These are phyloP conservation scores for barley (Hordeum vulgare) DNA, from an alignment of 176 grass and related monocot genomes.

Conservation along the genomic window DNA sequence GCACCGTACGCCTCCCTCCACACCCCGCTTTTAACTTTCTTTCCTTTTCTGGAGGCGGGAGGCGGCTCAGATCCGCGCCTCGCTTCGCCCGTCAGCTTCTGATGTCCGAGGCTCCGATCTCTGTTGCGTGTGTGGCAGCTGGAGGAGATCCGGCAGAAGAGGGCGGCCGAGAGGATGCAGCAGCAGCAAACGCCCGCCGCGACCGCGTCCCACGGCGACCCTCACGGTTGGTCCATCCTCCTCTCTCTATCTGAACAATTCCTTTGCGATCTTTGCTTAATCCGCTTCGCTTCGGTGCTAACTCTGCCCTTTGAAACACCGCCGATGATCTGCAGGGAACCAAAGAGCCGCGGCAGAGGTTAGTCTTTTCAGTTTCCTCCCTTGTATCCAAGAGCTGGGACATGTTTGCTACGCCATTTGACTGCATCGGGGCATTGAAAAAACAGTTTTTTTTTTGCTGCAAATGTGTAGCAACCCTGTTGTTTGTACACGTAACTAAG, in stretches of 20 bases:
- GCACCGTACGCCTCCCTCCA: constrained; percentile 35
- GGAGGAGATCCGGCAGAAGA: constrained; percentile 94
- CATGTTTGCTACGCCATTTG: background rate
- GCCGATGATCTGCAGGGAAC: constrained; percentile 13
- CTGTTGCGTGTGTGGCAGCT: constrained; percentile 25
- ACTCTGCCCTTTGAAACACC: background rate
- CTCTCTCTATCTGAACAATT: background rate
- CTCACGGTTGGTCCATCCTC: constrained; percentile 35
- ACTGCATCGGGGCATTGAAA: background rate
- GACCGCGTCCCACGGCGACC: constrained; percentile 42
- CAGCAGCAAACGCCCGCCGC: constrained; percentile 29
- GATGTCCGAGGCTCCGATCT: background rate
- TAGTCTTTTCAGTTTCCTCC: background rate
- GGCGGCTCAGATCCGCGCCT: constrained; percentile 23
- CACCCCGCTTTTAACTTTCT: background rate
- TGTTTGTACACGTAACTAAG: background rate
- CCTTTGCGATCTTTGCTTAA: background rate
- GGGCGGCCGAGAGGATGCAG: constrained; percentile 63
- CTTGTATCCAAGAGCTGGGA: background rate
- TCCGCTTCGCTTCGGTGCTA: constrained; percentile 6
- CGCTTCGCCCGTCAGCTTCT: background rate
- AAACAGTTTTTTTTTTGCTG: background rate
- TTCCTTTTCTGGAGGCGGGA: background rate
- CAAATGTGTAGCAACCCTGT: background rate
- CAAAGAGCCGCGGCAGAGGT: constrained; percentile 31